phyloP scores from a whole-genome alignment of 495 filamentous ascomycete species.

The Penicillium roqueforti region DNA sequence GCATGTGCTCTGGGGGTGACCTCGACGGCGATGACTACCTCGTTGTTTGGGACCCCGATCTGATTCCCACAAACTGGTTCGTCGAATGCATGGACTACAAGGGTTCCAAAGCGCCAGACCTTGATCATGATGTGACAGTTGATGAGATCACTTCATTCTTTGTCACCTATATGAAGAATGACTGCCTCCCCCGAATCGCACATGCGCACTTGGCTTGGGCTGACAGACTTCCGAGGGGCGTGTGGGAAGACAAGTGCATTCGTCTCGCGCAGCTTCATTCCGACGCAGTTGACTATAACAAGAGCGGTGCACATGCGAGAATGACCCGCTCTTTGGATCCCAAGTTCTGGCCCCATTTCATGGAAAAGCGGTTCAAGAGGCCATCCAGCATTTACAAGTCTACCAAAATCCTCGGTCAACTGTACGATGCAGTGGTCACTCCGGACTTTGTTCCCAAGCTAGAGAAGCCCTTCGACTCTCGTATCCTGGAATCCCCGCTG shows the following conservation, averaged over 20 bases:
- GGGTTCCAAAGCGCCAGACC: constrained; percentile 44
- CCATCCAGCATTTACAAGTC: constrained; percentile 61
- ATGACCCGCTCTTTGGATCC: constrained; percentile 61
- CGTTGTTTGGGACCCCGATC: constrained; percentile 81
- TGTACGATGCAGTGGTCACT: constrained; percentile 70
- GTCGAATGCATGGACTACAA: constrained; percentile 70
- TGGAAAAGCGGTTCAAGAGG: constrained; percentile 62
- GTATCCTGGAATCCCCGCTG: constrained; percentile 64
- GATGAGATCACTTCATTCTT: constrained; percentile 79
- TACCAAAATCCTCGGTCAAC: constrained; percentile 66
- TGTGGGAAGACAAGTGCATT: constrained; percentile 67
- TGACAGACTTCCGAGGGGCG: constrained; percentile 58
- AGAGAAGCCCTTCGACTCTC: constrained; percentile 65
- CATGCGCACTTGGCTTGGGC: constrained; percentile 77
- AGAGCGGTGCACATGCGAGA: constrained; percentile 72
- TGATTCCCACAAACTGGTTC: constrained; percentile 69
- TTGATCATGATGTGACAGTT: constrained; percentile 57
- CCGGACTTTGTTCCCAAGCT: constrained; percentile 70
- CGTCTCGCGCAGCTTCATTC: constrained; percentile 80
- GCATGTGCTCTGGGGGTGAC: constrained; percentile 96
- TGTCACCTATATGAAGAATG: constrained; percentile 90
- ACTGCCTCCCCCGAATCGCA: constrained; percentile 74
- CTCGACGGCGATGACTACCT: constrained; percentile 95
- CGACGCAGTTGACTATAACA: constrained; percentile 87
- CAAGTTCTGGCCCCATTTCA: constrained; percentile 77